These are phyloP conservation scores for Fusarium albosuccineum DNA, from an alignment of 2,329 filamentous ascomycete genomes.

Conservation along the genomic window DNA sequence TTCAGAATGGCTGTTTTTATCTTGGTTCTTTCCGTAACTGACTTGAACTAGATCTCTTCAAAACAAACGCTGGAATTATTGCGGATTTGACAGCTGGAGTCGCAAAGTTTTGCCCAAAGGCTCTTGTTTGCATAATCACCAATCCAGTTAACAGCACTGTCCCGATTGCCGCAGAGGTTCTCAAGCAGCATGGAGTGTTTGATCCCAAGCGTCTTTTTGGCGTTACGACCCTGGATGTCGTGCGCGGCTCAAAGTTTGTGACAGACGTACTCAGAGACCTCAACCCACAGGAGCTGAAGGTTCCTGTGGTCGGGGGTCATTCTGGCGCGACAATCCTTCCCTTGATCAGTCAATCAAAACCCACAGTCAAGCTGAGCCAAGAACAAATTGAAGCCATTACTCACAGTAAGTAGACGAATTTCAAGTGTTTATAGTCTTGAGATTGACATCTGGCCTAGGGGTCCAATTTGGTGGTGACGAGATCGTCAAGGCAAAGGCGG, in stretches of 20 bases:
- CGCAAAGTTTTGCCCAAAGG: slow-evolving; percentile 76
- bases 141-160: slow-evolving; percentile 88
- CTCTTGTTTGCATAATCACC: slow-evolving; percentile 82
- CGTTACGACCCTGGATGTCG: slow-evolving; percentile 84
- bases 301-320: slow-evolving; percentile 82
- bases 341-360: slow-evolving; percentile 77
- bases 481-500: slow-evolving; percentile 88
- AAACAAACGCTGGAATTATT: slow-evolving; percentile 86
- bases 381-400: slow-evolving; percentile 65
- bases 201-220: slow-evolving; percentile 85
- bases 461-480: slow-evolving; percentile 86
- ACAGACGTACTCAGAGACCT: slow-evolving; percentile 63
- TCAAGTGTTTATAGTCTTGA: neutral
- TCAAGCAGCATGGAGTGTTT: slow-evolving; percentile 80
- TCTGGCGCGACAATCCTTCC: slow-evolving; percentile 83
- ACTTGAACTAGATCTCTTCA: slow-evolving; percentile 64
- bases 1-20: too few species aligned
- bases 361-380: slow-evolving; percentile 72
- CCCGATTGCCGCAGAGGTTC: slow-evolving; percentile 81
- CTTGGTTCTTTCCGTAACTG: neutral
- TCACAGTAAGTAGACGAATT: slow-evolving; percentile 54
- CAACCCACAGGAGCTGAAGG: slow-evolving; percentile 77
- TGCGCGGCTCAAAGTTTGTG: slow-evolving; percentile 81
- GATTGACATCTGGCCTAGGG: slow-evolving; percentile 47
- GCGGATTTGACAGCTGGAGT: slow-evolving; percentile 81